phyloP scores from a whole-genome alignment of 371 early-diverging fungal species.

The Rhizopus sp. region DNA sequence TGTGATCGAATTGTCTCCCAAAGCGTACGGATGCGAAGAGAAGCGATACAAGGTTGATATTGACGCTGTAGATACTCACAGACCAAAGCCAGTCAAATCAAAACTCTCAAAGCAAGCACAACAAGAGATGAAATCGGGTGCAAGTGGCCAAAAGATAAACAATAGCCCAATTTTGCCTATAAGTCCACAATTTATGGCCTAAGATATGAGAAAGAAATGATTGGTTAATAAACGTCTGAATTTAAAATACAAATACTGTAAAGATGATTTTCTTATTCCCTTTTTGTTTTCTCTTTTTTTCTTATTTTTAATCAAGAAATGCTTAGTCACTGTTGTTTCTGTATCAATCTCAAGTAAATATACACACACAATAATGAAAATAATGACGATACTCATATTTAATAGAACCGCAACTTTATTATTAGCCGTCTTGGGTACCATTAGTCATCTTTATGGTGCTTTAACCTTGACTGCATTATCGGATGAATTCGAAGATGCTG shows the following conservation, averaged over 20 bases:
- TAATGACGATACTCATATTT: neutral
- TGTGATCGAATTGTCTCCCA: constrained; percentile 94
- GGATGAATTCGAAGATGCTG: constrained; percentile 32
- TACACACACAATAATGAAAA: neutral
- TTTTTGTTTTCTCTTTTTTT: constrained; percentile 6
- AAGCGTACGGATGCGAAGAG: constrained; percentile 94
- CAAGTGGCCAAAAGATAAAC: neutral
- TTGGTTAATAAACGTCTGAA: neutral
- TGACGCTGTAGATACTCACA: constrained; percentile 87
- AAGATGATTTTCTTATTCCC: neutral
- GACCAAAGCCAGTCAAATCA: constrained; percentile 54
- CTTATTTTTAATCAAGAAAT: constrained; percentile 10
- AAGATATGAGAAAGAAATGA: neutral
- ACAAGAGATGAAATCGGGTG: neutral
- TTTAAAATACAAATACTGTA: neutral
- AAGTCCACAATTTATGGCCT: constrained; percentile 4
- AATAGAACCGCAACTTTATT: constrained; percentile 42
- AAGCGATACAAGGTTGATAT: constrained; percentile 86
- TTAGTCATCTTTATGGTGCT: constrained; percentile 39
- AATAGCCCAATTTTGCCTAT: constrained; percentile 8
- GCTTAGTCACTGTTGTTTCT: constrained; percentile 46
- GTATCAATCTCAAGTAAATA: constrained; percentile 40
- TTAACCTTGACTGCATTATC: constrained; percentile 34
- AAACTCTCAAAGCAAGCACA: neutral
- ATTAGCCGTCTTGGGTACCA: constrained; percentile 37